phyloP scores from a whole-genome alignment of 257 asterid species.

The Knoxia roxburghii region DNA sequence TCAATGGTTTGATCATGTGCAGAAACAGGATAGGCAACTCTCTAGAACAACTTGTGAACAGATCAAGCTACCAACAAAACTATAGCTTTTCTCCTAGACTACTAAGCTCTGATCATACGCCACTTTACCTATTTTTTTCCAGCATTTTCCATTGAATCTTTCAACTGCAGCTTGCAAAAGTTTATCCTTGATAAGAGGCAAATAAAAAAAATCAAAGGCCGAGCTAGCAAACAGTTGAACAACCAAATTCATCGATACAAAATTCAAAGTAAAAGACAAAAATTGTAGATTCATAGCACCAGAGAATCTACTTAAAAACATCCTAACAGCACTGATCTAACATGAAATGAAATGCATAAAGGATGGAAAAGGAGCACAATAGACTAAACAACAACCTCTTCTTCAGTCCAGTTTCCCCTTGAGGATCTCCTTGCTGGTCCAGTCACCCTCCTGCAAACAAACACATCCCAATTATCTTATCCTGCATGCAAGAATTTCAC shows the following conservation, averaged over 20 bases:
- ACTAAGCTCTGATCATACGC: background rate
- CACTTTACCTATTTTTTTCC: slow-evolving; percentile 47
- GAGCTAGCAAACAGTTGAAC: background rate
- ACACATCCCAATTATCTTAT: too few species aligned
- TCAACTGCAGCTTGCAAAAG: slow-evolving; percentile 30
- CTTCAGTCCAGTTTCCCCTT: slow-evolving; percentile 47
- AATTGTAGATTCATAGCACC: background rate
- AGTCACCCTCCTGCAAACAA: slow-evolving; percentile 17
- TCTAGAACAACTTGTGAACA: background rate
- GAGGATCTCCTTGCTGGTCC: slow-evolving; percentile 40
- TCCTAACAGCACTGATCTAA: too few species aligned
- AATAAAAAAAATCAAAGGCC: background rate
- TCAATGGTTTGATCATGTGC: background rate
- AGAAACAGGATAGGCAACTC: background rate
- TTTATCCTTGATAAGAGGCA: slow-evolving; percentile 30
- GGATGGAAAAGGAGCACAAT: background rate
- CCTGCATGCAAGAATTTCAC: too few species aligned
- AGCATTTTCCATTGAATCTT: slow-evolving; percentile 27
- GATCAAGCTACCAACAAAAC: background rate
- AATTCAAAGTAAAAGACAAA: too few species aligned
- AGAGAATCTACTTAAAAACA: background rate
- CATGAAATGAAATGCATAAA: background rate
- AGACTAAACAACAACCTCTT: slow-evolving; percentile 33
- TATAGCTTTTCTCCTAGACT: background rate
- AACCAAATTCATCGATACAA: background rate